Evolutionary conservation across 768 basidiomycete species (phyloP), one percentile per base, ranked within the genome.

Genomic region (Gymnopilus dilepis): DNA sequence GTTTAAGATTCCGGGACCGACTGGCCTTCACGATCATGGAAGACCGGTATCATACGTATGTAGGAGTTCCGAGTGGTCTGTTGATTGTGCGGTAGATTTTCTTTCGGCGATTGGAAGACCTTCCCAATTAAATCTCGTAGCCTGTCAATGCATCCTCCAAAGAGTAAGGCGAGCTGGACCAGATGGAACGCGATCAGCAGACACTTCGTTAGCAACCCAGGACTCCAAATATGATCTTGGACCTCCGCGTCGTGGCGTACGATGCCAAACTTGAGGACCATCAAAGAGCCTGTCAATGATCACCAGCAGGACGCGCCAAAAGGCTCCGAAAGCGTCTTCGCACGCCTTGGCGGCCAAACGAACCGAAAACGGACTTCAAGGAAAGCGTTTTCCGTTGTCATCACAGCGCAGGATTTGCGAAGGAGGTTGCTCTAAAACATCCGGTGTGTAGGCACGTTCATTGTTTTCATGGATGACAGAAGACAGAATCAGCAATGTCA

Each of bases 231-330:
- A 45, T 45, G 47, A 50, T 28, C 28, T 24, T 24, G 22, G 17
- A 28, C 17, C 6, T 26, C 9, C 47, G 30, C 47, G 28, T 28
- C 17, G 7, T 47, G 24, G 43, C 24, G 43, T 47, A 26, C 26
- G 43, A 47, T 47, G 22, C 43, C 43, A 31, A 50, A 50, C 26
- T 50, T 6, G 47, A 50, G 47, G 47, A 17, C 15, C 30, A 31
- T 50, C 47, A 50, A 17, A 28, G 47, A 50, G 43, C 43, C 47
- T 50, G 8, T n/a, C 47, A 50, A 19, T 50, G 28, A 50, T 50
- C 47, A 50, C 47, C 47, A 48, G 17, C 47, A 28, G 17, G 47
- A 50, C 17, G 19, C 17, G 6, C 12, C 19, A 24, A 31, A 31
- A 50, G 12, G 19, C 17, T 19, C 26, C 47, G 17, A 31, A 37